Evolutionary conservation across 257 asterid species (phyloP).

Genomic region (Rhazya stricta): DNA sequence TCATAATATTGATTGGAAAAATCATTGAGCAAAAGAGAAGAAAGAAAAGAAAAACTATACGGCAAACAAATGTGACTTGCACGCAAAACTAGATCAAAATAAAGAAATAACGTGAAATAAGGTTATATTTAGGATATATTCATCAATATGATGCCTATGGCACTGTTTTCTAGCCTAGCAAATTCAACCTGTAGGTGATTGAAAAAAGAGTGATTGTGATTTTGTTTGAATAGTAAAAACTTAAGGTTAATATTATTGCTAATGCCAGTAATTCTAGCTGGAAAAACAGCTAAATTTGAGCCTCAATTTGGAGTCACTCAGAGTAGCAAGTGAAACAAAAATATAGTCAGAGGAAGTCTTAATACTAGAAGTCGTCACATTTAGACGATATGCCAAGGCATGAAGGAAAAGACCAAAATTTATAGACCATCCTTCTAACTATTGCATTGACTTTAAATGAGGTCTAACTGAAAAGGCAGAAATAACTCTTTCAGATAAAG

Average conservation of each 20-base stretch:
- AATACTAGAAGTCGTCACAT: conserved; percentile 1
- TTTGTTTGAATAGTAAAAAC: background rate
- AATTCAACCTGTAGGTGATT: background rate
- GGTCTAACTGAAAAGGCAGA: background rate
- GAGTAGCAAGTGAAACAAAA: background rate
- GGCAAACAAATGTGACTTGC: background rate
- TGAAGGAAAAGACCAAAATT: background rate
- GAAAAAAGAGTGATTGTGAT: background rate
- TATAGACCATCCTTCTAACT: background rate
- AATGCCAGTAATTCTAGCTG: background rate
- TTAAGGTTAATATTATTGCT: background rate
- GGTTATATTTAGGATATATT: background rate
- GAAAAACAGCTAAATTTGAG: background rate
- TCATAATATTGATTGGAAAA: conserved; percentile 43
- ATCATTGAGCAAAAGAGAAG: conserved; percentile 18
- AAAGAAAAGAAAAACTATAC: background rate
- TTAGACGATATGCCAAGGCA: background rate
- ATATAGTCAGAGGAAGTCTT: no score
- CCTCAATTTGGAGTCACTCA: background rate
- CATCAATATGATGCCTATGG: background rate
- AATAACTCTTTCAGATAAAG: conserved; percentile 2
- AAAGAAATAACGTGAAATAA: background rate
- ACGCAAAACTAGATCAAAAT: background rate
- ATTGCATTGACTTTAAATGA: background rate
- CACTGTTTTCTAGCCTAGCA: background rate